Conservation (phyloP, 1,284 basidiomycete genomes). For the Tylopilus sp. region DNA sequence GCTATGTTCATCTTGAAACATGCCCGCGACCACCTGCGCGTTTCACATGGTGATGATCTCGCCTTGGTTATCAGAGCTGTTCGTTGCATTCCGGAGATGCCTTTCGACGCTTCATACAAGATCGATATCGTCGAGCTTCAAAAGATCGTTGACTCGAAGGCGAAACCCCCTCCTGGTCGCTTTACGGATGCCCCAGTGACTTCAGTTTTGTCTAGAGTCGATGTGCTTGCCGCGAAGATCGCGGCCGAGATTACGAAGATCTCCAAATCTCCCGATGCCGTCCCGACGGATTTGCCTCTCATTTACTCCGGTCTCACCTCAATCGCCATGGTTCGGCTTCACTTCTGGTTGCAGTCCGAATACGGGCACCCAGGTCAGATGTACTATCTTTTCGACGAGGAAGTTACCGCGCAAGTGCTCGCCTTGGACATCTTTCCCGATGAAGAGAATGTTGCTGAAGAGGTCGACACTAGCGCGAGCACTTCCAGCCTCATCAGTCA, state of each 20-base stretch:
- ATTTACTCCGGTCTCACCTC: conserved; percentile 26
- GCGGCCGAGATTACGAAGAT: conserved; percentile 18
- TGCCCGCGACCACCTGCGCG: conserved; percentile 19
- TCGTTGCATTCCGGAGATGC: conserved; percentile 26
- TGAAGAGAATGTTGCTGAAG: conserved; percentile 16
- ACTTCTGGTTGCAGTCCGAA: conserved; percentile 28
- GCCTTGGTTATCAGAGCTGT: conserved; percentile 21
- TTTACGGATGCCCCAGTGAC: conserved; percentile 5
- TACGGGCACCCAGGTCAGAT: conserved; percentile 23
- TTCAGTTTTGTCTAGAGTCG: conserved; percentile 10
- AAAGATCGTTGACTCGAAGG: conserved; percentile 20
- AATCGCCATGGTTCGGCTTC: conserved; percentile 26
- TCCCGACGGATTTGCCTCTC: conserved; percentile 20
- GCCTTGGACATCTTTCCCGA: conserved; percentile 24
- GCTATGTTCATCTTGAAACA: conserved; percentile 25
- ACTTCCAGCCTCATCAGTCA: conserved; percentile 16
- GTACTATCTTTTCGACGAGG: conserved; percentile 23
- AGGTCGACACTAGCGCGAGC: not conserved
- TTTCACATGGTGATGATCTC: conserved; percentile 18
- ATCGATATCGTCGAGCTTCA: conserved; percentile 26
- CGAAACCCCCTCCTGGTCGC: conserved; percentile 8
- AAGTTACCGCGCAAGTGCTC: conserved; percentile 19
- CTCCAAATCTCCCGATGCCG: conserved; percentile 13
- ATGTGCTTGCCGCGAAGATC: conserved; percentile 21
- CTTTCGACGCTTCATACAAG: conserved; percentile 31